phyloP scores from a whole-genome alignment of 108 stramenopile genomes.

The Chaetoceros tenuissimus region DNA sequence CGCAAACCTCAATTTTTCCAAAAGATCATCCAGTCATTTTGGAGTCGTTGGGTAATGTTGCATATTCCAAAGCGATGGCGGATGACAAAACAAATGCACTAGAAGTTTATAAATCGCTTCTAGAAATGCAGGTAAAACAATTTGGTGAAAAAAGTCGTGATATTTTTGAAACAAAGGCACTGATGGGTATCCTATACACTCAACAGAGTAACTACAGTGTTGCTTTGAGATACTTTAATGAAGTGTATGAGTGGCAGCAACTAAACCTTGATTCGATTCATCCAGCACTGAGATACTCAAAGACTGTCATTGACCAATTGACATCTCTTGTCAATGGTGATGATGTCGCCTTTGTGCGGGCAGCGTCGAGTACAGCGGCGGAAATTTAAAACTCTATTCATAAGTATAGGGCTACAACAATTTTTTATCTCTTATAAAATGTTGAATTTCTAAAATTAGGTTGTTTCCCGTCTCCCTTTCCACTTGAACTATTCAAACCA shows the following conservation, averaged over 20 bases:
- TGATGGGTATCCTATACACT: slow-evolving; percentile 22
- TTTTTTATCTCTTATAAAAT: slow-evolving; percentile 6
- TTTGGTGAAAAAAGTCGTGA: slow-evolving; percentile 24
- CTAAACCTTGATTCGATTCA: slow-evolving; percentile 16
- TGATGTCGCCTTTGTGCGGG: slow-evolving; percentile 12
- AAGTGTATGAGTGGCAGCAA: slow-evolving; percentile 30
- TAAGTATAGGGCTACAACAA: neutral
- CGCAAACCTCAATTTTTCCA: slow-evolving; percentile 34
- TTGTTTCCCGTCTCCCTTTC: neutral
- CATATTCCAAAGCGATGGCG: slow-evolving; percentile 18
- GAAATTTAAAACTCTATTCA: neutral
- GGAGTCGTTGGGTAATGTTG: slow-evolving; percentile 24
- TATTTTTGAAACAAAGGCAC: slow-evolving; percentile 28
- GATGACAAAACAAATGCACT: slow-evolving; percentile 19
- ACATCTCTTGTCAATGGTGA: slow-evolving; percentile 5
- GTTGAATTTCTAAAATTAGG: neutral
- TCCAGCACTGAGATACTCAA: slow-evolving; percentile 17
- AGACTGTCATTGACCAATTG: slow-evolving; percentile 9
- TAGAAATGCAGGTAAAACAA: slow-evolving; percentile 19
- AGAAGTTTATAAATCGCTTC: slow-evolving; percentile 21
- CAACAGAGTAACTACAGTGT: slow-evolving; percentile 20
- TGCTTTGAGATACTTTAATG: slow-evolving; percentile 17
- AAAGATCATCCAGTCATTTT: slow-evolving; percentile 35
- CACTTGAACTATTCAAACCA: neutral
- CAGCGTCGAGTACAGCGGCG: neutral